phyloP scores from a whole-genome alignment of 1,139 yeast genomes.

The Suhomyces chickasaworum region DNA sequence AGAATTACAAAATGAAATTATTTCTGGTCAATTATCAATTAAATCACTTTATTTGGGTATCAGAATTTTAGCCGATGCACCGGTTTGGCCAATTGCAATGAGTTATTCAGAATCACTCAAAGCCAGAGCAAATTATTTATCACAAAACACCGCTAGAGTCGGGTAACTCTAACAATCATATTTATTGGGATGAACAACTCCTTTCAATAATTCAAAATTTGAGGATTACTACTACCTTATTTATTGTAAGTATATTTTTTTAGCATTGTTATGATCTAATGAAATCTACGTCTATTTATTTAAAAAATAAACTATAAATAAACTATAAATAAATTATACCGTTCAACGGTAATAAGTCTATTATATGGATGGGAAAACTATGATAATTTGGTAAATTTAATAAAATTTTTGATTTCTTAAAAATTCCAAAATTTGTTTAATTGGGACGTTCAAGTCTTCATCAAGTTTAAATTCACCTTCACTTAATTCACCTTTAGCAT shows the following conservation, averaged over 20 bases:
- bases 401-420: constrained; percentile 70
- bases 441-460: constrained; percentile 55
- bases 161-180: constrained; percentile 3
- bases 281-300: constrained; percentile 4
- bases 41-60: constrained; percentile 67
- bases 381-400: neutral
- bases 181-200: too few species aligned
- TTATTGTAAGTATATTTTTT: constrained; percentile 1
- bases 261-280: constrained; percentile 7
- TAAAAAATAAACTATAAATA: neutral
- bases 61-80: constrained; percentile 74
- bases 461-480: constrained; percentile 26
- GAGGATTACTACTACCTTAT: neutral
- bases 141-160: constrained; percentile 6
- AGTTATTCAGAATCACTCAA: constrained; percentile 76
- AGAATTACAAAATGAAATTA: constrained; percentile 18
- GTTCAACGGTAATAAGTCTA: constrained; percentile 1
- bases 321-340: neutral
- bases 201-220: neutral
- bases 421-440: constrained; percentile 67
- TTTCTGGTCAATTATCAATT: constrained; percentile 52
- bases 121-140: constrained; percentile 53
- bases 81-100: constrained; percentile 79
- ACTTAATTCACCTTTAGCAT: constrained; percentile 16
- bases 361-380: neutral